Percentiles rank a stretch among this genome's conserved stretches.
Evolutionary conservation across 306 rosid genomes (phyloP).

Genomic region (Carpinus fangiana): DNA sequence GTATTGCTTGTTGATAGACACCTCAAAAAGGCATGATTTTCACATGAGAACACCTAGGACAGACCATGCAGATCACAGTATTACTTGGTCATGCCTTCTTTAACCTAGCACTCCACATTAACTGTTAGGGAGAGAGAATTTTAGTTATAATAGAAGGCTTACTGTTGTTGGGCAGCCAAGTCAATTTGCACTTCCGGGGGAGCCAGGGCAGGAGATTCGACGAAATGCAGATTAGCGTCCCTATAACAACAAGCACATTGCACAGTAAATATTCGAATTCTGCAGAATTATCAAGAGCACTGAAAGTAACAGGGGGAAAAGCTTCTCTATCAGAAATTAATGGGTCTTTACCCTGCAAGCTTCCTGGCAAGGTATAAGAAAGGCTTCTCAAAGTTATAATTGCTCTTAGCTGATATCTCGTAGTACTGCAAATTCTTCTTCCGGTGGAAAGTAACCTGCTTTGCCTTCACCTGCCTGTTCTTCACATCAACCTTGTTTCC

Average conservation of each 20-base stretch:
- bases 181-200: conserved; percentile 91
- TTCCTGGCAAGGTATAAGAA: conserved; percentile 81
- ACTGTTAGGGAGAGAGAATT: neutral
- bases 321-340: neutral
- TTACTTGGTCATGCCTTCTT: too few species aligned
- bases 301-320: neutral
- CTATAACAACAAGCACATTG: conserved; percentile 35
- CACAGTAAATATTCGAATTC: neutral
- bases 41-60: too few species aligned
- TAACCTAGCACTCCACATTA: too few species aligned
- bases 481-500: conserved; percentile 90
- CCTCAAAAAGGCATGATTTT: too few species aligned
- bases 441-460: conserved; percentile 85
- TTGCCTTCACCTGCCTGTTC: conserved; percentile 87
- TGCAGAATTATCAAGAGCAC: neutral
- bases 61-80: too few species aligned
- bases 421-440: conserved; percentile 81
- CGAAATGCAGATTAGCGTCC: conserved; percentile 76
- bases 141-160: conserved; percentile 26
- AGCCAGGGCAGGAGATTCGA: conserved; percentile 84
- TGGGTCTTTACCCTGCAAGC: conserved; percentile 66
- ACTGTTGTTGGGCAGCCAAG: conserved; percentile 64
- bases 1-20: too few species aligned
- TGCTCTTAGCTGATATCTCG: conserved; percentile 86
- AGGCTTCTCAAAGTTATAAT: conserved; percentile 78